Percentiles rank a stretch among this genome's conserved stretches.
Evolutionary conservation across 2,329 filamentous ascomycete species (phyloP).

Genomic region (Arthrinium phaeospermum): DNA sequence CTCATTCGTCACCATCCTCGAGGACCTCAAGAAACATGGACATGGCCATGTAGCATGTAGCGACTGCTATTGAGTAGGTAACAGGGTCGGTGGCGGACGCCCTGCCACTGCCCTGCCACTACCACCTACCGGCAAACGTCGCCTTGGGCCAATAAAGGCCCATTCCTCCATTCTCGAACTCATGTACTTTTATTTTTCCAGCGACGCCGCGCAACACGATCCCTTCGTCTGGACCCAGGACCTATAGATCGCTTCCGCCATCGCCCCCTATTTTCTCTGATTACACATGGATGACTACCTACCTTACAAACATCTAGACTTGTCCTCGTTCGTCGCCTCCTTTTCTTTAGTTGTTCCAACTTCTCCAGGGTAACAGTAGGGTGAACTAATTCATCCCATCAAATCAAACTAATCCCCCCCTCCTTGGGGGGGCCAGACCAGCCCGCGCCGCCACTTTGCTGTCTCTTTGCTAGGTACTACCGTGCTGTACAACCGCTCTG

Average conservation of each 20-base stretch:
- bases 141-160: background rate
- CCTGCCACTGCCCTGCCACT: background rate
- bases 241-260: background rate
- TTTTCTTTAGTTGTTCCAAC: background rate
- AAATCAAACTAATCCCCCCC: background rate
- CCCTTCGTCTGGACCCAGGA: conserved; percentile 4
- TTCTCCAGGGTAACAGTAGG: background rate
- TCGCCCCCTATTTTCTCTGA: background rate
- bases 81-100: background rate
- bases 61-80: background rate
- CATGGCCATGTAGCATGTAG: background rate
- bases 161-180: background rate
- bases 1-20: background rate
- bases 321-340: background rate
- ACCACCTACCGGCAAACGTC: background rate
- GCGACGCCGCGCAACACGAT: background rate
- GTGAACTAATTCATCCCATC: background rate
- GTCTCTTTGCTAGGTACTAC: background rate
- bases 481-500: too few species aligned
- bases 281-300: background rate
- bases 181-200: background rate
- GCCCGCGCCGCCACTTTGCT: background rate
- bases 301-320: background rate
- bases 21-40: background rate
- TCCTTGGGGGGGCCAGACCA: background rate